Evolutionary conservation across 208 protist genomes (phyloP).

Genomic region (Sergeia podlipaevii): DNA sequence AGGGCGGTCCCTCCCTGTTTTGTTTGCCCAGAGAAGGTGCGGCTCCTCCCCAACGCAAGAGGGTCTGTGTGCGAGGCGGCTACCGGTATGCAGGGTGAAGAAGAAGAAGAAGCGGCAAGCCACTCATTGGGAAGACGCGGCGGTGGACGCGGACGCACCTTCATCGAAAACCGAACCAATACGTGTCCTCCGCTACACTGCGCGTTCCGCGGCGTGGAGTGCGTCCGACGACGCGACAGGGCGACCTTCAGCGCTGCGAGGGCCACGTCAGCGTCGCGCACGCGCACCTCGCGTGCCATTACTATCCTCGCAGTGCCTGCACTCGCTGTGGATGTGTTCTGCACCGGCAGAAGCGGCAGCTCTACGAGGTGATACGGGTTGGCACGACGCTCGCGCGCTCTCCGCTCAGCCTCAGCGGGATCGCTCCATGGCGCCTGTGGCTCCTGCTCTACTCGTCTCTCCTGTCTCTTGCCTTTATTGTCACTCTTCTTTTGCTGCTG

Average conservation of each 20-base stretch:
- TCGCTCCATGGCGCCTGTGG: not conserved
- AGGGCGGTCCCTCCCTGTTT: not conserved
- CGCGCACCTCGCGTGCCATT: constrained; percentile 5
- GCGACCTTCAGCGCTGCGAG: constrained; percentile 18
- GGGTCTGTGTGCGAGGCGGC: constrained; percentile 11
- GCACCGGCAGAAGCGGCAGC: not conserved
- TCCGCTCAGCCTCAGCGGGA: not conserved
- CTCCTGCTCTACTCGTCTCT: not conserved
- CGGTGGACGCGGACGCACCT: not conserved
- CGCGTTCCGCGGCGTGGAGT: constrained; percentile 13
- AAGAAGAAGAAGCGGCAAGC: not conserved
- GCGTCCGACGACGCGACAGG: constrained; percentile 16
- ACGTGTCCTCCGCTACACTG: constrained; percentile 13
- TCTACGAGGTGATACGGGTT: not conserved
- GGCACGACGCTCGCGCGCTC: not conserved
- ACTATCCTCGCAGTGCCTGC: not conserved
- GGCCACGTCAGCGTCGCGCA: constrained; percentile 12
- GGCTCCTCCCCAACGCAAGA: not conserved
- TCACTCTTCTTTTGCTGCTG: too few species aligned
- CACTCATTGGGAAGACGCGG: not conserved
- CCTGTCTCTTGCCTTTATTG: too few species aligned
- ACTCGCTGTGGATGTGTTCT: not conserved
- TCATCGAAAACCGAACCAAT: not conserved
- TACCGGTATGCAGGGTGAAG: not conserved
- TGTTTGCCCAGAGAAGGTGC: not conserved